Evolutionary conservation across 768 basidiomycete genomes (phyloP).

Genomic region (Leucocoprinus sp.): DNA sequence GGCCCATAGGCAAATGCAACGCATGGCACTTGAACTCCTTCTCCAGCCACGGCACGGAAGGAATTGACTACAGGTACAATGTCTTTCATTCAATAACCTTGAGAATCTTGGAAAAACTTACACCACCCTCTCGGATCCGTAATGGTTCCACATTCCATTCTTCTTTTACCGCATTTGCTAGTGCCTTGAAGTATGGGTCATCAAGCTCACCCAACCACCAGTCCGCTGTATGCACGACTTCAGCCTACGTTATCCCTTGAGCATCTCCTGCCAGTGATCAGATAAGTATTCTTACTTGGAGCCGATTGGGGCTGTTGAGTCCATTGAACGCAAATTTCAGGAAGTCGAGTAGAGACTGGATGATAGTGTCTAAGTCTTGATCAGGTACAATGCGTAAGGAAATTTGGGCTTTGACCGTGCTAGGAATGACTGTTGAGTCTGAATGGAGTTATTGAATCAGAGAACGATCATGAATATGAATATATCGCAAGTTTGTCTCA

Average conservation of each 20-base stretch:
- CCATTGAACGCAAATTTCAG: conserved; percentile 49
- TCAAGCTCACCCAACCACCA: conserved; percentile 95
- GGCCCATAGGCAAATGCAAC: conserved; percentile 91
- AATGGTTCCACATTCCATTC: conserved; percentile 87
- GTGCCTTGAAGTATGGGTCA: conserved; percentile 76
- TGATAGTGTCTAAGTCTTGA: conserved; percentile 70
- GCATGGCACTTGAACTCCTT: conserved; percentile 85
- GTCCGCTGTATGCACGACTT: conserved; percentile 76
- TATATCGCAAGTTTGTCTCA: conserved; percentile 24
- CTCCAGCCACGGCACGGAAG: conserved; percentile 89
- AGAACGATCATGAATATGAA: neutral
- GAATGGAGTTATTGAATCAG: neutral
- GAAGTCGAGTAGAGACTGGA: conserved; percentile 49
- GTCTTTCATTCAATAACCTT: neutral
- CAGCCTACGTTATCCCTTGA: conserved; percentile 41
- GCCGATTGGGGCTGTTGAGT: conserved; percentile 59
- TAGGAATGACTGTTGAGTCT: conserved; percentile 89
- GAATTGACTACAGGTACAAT: conserved; percentile 65
- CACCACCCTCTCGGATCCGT: conserved; percentile 89
- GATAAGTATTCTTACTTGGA: conserved; percentile 44
- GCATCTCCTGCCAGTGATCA: neutral
- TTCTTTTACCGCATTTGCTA: conserved; percentile 74
- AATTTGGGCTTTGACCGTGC: conserved; percentile 72
- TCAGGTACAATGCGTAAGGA: conserved; percentile 94
- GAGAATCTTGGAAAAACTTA: conserved; percentile 28